Evolutionary conservation across 2,329 filamentous ascomycete genomes (phyloP), one percentile per base, ranked within the genome.

Genomic region (Mariannaea elegans): DNA sequence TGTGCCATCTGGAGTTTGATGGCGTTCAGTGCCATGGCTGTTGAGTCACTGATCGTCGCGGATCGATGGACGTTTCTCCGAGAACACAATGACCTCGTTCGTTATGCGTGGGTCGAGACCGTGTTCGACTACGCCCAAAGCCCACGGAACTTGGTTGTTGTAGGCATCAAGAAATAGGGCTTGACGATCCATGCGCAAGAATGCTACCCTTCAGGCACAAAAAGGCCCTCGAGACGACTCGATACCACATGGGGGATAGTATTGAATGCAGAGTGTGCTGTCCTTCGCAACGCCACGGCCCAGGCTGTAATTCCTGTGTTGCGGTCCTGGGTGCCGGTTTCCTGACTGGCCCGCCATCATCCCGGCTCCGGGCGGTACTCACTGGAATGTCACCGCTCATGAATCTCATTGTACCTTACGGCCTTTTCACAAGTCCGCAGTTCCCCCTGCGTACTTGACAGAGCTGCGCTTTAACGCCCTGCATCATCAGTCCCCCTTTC

Each of bases 1-100:
- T 93, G 90, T 71, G 84, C 96, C 7, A 87, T 96, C 59, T 99
- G 95, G 95, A 93, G 87, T 67, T 76, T 99, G 70, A 99, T 99
- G 94, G 94, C 95, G 1, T 97, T 97, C 71, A 96, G 93, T 74
- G 94, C 94, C 3, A 87, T 87, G 18, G 90, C 97, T 4, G 89
- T 96, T 2, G 95, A 99, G 80, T 92, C 93, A 29, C 81, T 96
- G 59, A 94, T 99, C 69, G 93, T 97, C 50, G 87, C 90, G 44
- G 95, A 99, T 80, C 85, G 95, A 44, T 99, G 93, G 91, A 80
- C 91, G 62, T 99, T 90, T 78, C 80, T 99, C 66, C 85, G 82
- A 58, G 94, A 99, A 78, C 91, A 97, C 67, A 71, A 79, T 48
- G 85, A 90, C 39, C 79, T 89, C 7, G 88, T 93, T 42, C 80